Conservation (phyloP, 169 alveolate genomes). For the Plasmodium fragile region DNA sequence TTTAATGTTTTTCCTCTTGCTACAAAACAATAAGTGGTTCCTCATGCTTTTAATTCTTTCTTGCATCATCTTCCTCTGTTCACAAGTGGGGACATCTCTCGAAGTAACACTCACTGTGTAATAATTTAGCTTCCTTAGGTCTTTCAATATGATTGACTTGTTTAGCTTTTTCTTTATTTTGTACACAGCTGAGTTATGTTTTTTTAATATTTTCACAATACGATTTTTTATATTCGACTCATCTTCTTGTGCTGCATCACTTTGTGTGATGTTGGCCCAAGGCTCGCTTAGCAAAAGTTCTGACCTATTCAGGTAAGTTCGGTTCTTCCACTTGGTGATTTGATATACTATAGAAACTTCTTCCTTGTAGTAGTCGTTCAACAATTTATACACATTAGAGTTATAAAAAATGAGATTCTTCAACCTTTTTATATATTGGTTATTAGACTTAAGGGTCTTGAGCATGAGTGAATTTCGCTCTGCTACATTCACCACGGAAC, state of each 20-base stretch:
- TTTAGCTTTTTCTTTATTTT: conserved; percentile 53
- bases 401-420: conserved; percentile 57
- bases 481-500: conserved; percentile 54
- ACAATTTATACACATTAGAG: conserved; percentile 31
- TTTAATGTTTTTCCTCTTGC: conserved; percentile 21
- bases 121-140: conserved; percentile 30
- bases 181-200: conserved; percentile 46
- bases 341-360: conserved; percentile 46
- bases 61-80: background rate
- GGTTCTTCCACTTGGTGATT: conserved; percentile 51
- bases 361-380: conserved; percentile 37
- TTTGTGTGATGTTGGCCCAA: background rate
- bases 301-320: conserved; percentile 25
- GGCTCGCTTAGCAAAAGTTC: conserved; percentile 22
- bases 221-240: conserved; percentile 4
- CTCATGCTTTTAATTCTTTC: background rate
- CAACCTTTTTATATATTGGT: conserved; percentile 36
- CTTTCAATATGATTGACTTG: conserved; percentile 41
- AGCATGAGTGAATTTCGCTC: conserved; percentile 33
- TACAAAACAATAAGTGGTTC: conserved; percentile 2
- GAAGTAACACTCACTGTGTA: background rate
- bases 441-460: conserved; percentile 25
- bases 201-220: conserved; percentile 21
- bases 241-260: background rate
- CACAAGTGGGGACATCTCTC: background rate